These are phyloP conservation scores for Trichopus zeylanicus DNA, from an alignment of 116 monocot genomes.

Conservation along the genomic window DNA sequence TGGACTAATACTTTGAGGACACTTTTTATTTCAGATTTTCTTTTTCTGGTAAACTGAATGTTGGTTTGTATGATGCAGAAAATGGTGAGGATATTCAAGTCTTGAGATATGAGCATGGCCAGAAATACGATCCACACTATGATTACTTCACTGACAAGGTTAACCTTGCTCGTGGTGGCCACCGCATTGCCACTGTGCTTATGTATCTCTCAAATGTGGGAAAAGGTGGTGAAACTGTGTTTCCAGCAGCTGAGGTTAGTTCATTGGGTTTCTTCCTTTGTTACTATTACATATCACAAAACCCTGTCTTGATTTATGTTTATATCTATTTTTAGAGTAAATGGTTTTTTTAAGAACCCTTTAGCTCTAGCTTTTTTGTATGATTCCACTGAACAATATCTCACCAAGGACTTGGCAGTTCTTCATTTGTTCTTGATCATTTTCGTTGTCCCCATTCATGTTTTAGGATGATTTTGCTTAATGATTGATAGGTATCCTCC, in stretches of 20 bases:
- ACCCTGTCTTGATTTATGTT: too few species aligned
- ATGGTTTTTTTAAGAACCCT: constrained; percentile 4
- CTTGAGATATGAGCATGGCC: constrained; percentile 76
- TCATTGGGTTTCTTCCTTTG: too few species aligned
- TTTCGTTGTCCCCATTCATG: too few species aligned
- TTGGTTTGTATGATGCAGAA: constrained; percentile 30
- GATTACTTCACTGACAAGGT: constrained; percentile 87
- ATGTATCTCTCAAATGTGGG: constrained; percentile 82
- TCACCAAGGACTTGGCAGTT: too few species aligned
- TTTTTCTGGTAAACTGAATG: neutral
- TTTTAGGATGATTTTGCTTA: too few species aligned
- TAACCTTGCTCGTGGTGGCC: constrained; percentile 82
- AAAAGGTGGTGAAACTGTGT: constrained; percentile 96
- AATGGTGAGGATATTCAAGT: constrained; percentile 98
- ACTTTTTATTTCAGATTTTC: too few species aligned
- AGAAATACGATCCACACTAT: constrained; percentile 88
- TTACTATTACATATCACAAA: too few species aligned
- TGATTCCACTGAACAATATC: too few species aligned
- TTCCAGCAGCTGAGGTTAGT: constrained; percentile 73
- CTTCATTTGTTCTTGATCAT: too few species aligned
- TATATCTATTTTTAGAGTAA: neutral
- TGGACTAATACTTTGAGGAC: too few species aligned
- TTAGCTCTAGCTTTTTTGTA: too few species aligned
- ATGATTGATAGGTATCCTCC: constrained; percentile 22
- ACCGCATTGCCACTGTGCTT: constrained; percentile 89